Percentiles rank a stretch among this genome's conserved stretches.
Evolutionary conservation across 371 early-diverging fungal species (phyloP).

Genomic region (Mucor piriformis): DNA sequence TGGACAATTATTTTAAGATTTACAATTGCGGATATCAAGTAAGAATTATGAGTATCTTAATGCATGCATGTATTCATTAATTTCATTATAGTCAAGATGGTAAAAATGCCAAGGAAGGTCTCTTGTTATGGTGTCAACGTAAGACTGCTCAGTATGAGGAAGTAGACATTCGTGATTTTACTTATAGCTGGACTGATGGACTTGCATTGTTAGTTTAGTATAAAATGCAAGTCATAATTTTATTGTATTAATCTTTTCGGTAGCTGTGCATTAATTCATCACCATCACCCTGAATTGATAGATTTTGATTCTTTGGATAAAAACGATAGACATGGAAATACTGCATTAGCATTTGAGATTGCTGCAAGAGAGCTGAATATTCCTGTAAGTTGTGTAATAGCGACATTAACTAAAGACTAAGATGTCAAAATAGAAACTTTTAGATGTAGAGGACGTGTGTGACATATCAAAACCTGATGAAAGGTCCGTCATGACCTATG

Average conservation of each 20-base stretch:
- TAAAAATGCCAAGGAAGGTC: conserved; percentile 88
- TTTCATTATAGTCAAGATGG: conserved; percentile 77
- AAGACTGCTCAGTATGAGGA: conserved; percentile 88
- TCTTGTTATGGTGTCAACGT: conserved; percentile 96
- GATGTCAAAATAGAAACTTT: conserved; percentile 55
- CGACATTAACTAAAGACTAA: neutral
- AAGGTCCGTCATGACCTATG: conserved; percentile 97
- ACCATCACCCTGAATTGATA: conserved; percentile 94
- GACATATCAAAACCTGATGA: conserved; percentile 97
- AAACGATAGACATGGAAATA: conserved; percentile 83
- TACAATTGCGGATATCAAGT: conserved; percentile 91
- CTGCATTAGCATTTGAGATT: conserved; percentile 95
- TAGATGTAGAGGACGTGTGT: conserved; percentile 96
- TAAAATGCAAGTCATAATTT: neutral
- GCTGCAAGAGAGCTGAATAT: conserved; percentile 82
- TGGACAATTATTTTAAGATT: conserved; percentile 98
- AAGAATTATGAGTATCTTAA: conserved; percentile 2
- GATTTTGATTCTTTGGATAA: conserved; percentile 87
- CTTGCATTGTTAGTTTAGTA: conserved; percentile 78
- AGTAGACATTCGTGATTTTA: conserved; percentile 85
- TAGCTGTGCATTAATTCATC: conserved; percentile 95
- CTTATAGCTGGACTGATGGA: conserved; percentile 94
- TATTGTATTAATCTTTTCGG: conserved; percentile 1
- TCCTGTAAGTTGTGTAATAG: conserved; percentile 52
- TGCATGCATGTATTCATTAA: neutral